A percentile compares a stretch with the other conserved stretches of the same genome.
Conservation (phyloP, 2,329 filamentous ascomycete genomes). For the Elsinoe fawcettii region DNA sequence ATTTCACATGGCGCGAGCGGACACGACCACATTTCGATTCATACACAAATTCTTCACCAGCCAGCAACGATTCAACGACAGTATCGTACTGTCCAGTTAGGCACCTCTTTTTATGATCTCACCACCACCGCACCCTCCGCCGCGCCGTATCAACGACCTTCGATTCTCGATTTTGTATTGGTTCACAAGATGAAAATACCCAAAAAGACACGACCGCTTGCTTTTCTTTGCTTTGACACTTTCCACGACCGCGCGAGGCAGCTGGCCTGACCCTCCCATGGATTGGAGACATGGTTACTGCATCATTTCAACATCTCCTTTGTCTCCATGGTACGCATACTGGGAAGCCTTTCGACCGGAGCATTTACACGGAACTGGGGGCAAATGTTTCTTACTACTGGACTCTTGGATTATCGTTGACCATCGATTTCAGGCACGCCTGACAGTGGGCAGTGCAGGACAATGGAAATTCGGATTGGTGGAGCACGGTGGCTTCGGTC, state of each 20-base stretch:
- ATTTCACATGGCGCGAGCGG: background rate
- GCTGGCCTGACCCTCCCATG: constrained; percentile 9
- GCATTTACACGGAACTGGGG: background rate
- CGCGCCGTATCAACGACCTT: constrained; percentile 4
- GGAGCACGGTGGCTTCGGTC: background rate
- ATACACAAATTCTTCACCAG: background rate
- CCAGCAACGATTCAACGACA: background rate
- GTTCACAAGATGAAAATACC: background rate
- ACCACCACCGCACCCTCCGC: background rate
- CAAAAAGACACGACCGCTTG: constrained; percentile 3
- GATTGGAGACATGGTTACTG: background rate
- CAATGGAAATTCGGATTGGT: background rate
- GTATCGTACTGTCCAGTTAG: background rate
- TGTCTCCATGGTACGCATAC: background rate
- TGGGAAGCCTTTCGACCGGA: background rate
- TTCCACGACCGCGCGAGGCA: background rate
- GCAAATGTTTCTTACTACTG: background rate
- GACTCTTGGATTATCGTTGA: background rate
- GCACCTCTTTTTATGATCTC: background rate
- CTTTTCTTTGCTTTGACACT: background rate
- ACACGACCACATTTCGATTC: constrained; percentile 1
- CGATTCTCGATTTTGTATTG: constrained; percentile 13
- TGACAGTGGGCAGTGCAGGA: background rate
- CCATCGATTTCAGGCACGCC: background rate
- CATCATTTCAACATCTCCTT: background rate